Base-by-base conservation (phyloP, 345 rosid genomes). In the Hibiscus syriacus region DNA sequence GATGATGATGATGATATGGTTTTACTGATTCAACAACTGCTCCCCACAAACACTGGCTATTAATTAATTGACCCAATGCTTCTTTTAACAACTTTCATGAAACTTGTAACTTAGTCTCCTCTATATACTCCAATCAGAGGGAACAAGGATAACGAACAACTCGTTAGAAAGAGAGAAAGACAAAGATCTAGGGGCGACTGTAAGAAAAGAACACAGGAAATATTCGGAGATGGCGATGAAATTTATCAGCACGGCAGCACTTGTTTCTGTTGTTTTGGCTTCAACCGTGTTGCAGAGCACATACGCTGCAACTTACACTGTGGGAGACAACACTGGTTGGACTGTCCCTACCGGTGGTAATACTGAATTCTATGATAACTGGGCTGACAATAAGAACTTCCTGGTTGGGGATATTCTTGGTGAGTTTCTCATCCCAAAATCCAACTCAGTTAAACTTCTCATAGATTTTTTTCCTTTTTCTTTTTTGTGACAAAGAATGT, bases 251-350 rank as follows among this genome's bases (percentile, higher is more conserved):
- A 52, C 56, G 77, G 49, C 26, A n/a, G 41, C 25, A 22, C 2
- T 73, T 34, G 17, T 66, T 13, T 6, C 9, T 49, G 70, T 36
- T 3, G 75, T 39, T 3, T 36, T 80, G 16, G 76, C 68, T 10
- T 66, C 71, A 3, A 58, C 22, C 1, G 2, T 72, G 60, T 25
- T 70, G 0, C 72, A 36, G 19, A 50, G 57, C 20, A 23, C 74
- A 2, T 43, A 59, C 13, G 84, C 85, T 6, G 45, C 34, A 5
- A 38, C 2, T 3, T 16, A 72, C 41, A 30, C 41, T 0, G 90
- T 85, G 1, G 90, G 87, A 49, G 84, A 16, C 60, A 1, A 26
- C 30, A 5, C 13, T 16, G 83, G 81, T 0, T 85, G 87, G 90
- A n/a, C 0, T 38, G 6, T 2, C 14, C 82, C 79, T 56, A 2